A percentile compares a stretch with the other conserved stretches of the same genome.
Evolutionary conservation across 768 basidiomycete genomes (phyloP).

Genomic region (Dacryopinax primogenitus): DNA sequence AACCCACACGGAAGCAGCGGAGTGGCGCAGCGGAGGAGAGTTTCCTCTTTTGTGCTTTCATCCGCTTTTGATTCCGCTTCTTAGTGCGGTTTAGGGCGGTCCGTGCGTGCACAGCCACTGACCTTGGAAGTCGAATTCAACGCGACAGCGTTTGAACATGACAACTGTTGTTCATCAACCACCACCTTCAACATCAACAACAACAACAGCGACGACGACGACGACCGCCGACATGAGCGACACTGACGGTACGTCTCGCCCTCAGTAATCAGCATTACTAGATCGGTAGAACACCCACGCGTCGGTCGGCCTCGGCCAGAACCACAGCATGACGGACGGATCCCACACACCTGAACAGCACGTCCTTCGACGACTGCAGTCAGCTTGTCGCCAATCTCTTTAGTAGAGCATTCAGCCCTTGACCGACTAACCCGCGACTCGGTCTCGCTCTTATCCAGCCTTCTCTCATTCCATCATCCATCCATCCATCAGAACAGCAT

Average conservation of each 20-base stretch:
- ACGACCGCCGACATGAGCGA: slow-evolving; percentile 1
- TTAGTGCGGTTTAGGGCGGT: slow-evolving; percentile 5
- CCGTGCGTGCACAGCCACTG: slow-evolving; percentile 2
- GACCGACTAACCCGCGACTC: slow-evolving; percentile 9
- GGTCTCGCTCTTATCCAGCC: neutral
- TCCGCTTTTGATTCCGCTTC: too few relatives aligned
- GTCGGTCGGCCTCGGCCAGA: slow-evolving; percentile 3
- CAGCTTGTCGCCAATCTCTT: neutral
- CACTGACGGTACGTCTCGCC: slow-evolving; percentile 7
- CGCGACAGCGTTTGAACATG: neutral
- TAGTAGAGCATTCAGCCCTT: neutral
- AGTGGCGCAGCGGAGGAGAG: neutral
- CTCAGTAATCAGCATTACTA: too few relatives aligned
- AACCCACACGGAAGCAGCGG: too few relatives aligned
- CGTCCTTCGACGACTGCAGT: neutral
- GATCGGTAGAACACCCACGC: too few relatives aligned
- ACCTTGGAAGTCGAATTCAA: neutral
- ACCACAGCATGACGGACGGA: neutral
- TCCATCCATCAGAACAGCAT: neutral
- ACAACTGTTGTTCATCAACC: neutral
- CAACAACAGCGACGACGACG: neutral
- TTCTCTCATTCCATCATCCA: neutral
- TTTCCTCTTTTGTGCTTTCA: neutral
- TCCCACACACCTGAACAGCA: neutral
- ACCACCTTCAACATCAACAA: neutral